These are phyloP conservation scores for Cyberlindnera bimundalis DNA, from an alignment of 805 yeast species.

Conservation along the genomic window DNA sequence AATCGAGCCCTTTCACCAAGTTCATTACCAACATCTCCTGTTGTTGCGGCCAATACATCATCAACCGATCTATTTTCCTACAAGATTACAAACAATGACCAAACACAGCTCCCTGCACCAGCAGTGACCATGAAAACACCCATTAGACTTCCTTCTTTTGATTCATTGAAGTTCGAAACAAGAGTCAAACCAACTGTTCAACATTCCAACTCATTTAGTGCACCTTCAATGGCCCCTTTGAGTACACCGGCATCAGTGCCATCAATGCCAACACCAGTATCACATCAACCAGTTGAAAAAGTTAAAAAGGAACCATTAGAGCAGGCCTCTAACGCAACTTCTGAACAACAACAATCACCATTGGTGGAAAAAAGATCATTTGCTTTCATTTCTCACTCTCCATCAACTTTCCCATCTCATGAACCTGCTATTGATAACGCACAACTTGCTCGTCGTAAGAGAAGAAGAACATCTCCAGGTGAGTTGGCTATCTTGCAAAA, in stretches of 20 bases:
- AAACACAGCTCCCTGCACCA: not conserved
- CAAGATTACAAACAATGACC: not conserved
- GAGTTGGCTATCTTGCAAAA: constrained; percentile 78
- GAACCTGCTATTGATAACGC: constrained; percentile 87
- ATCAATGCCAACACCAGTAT: constrained; percentile 12
- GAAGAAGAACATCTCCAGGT: constrained; percentile 90
- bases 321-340: constrained; percentile 1
- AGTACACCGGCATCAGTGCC: constrained; percentile 9
- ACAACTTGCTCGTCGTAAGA: constrained; percentile 88
- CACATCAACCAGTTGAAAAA: constrained; percentile 4
- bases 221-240: constrained; percentile 6
- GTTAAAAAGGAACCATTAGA: not conserved
- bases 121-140: constrained; percentile 20
- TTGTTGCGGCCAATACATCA: not conserved
- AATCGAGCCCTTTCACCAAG: constrained; percentile 5
- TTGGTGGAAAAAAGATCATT: constrained; percentile 39
- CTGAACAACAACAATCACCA: constrained; percentile 18
- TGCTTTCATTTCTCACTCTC: constrained; percentile 93
- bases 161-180: constrained; percentile 21
- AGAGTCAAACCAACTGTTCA: not conserved
- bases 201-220: constrained; percentile 12
- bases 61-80: constrained; percentile 11
- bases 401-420: constrained; percentile 77
- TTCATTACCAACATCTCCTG: constrained; percentile 19
- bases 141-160: constrained; percentile 28